phyloP scores from a whole-genome alignment of 2,329 filamentous ascomycete species.

The Pseudocercospora musae region DNA sequence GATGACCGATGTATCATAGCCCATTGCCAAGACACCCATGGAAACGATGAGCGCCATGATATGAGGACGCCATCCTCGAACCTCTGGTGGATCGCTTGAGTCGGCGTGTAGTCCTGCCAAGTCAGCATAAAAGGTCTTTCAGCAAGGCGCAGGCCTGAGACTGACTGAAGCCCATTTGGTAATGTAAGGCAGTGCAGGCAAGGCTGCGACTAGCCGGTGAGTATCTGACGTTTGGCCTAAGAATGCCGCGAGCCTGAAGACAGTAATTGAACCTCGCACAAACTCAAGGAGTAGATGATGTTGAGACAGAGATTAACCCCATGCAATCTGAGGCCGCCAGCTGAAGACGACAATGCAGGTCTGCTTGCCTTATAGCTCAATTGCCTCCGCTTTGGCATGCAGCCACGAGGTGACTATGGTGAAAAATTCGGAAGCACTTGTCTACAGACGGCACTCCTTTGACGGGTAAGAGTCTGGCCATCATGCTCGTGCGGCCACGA shows the following conservation, averaged over 20 bases:
- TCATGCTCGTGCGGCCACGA: not conserved
- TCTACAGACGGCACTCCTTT: not conserved
- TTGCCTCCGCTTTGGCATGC: not conserved
- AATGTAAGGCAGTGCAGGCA: not conserved
- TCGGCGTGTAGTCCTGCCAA: slow-evolving; percentile 12
- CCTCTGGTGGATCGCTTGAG: slow-evolving; percentile 50
- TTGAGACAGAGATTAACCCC: not conserved
- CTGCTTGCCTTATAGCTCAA: slow-evolving; percentile 10
- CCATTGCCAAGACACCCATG: slow-evolving; percentile 40
- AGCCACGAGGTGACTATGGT: not conserved
- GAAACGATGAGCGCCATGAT: slow-evolving; percentile 58
- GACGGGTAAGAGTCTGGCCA: not conserved
- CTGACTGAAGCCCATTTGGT: slow-evolving; percentile 13
- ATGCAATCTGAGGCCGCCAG: slow-evolving; percentile 12
- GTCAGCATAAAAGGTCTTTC: not conserved
- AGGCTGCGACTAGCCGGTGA: not conserved
- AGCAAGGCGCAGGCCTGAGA: not conserved
- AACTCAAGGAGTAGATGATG: not conserved
- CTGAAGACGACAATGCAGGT: slow-evolving; percentile 1
- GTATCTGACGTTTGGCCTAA: not conserved
- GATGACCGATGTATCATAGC: slow-evolving; percentile 36
- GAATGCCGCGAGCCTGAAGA: not conserved
- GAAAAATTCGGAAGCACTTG: not conserved
- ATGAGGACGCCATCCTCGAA: slow-evolving; percentile 67
- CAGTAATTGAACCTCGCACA: not conserved